Base-by-base conservation (phyloP, 2,329 filamentous ascomycete genomes). In the Aspergillus terreus region DNA sequence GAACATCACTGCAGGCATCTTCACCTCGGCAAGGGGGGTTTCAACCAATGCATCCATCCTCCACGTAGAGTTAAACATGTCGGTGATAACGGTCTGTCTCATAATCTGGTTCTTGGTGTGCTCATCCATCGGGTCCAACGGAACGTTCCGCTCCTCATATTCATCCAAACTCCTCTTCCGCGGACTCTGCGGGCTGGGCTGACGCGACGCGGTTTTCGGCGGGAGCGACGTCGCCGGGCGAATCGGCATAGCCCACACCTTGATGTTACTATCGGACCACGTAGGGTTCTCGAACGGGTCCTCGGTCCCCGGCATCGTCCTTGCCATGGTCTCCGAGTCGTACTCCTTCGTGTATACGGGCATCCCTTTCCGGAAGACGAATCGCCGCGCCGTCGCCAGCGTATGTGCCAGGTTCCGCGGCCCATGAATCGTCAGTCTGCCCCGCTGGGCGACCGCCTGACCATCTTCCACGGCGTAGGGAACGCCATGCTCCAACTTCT, bases 291-390 rank as follows among this genome's bases (percentile, higher is more conserved):
- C 68, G 25, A 63, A 66, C 2, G 61, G 59, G 52, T 68, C 61
- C 21, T 52, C 59, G 23, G 43, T 43, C 19, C 19, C 40, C 51
- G 23, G 55, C 47, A 17, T 53, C 61, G 65, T 35, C 64, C 62
- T 64, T 32, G 55, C 54, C 48, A 60, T 47, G 38, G 50, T 62
- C 45, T 65, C 63, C n/a, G 54, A 64, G 38, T 76, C 72, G 45
- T 88, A 81, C 69, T 99, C 94, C 56, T 83, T 78, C 1, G 86
- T 78, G 30, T 74, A 76, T n/a, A 96, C 72, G 0, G 87, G 86
- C 66, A 95, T 80, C 0, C 89, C 86, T 61, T 89, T 91, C 35
- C 94, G 82, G 62, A 96, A 92, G 46, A 97, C 83, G 70, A 96
- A 96, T 30, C 85, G 78, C 43, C 94, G 82, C 14, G 87, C 86